A percentile compares a stretch with the other conserved stretches of the same genome.
These are phyloP conservation scores for Letharia lupina DNA, from an alignment of 495 filamentous ascomycete genomes.

Conservation along the genomic window DNA sequence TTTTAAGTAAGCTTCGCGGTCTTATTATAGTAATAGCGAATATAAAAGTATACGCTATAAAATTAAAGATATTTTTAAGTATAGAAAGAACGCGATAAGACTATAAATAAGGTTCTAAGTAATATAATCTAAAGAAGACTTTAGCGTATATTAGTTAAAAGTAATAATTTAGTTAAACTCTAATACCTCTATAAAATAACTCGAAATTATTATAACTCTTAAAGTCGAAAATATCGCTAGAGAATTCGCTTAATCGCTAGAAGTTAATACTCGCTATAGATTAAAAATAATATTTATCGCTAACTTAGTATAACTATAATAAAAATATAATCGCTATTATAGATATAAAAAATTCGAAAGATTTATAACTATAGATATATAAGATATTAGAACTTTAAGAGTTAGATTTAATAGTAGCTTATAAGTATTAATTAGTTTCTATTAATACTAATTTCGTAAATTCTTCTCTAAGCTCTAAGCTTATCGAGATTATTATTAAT, in stretches of 20 bases:
- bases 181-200: constrained; percentile 4
- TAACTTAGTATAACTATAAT: neutral
- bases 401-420: constrained; percentile 18
- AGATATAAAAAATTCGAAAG: constrained; percentile 6
- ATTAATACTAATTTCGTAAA: neutral
- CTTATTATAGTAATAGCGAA: neutral
- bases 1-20: neutral
- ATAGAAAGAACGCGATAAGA: neutral
- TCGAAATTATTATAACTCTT: neutral
- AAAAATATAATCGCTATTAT: neutral
- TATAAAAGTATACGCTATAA: neutral
- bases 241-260: no score
- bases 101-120: neutral
- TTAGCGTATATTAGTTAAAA: constrained; percentile 2
- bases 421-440: constrained; percentile 14
- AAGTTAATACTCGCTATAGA: no score
- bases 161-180: neutral
- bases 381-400: constrained; percentile 18
- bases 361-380: constrained; percentile 24
- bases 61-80: constrained; percentile 2
- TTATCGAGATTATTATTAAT: constrained; percentile 17
- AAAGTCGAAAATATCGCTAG: neutral
- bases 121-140: neutral
- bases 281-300: neutral
- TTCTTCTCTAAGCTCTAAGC: constrained; percentile 7